These are phyloP conservation scores for Aspergillus transmontanensis DNA, from an alignment of 2,329 filamentous ascomycete genomes.

Conservation along the genomic window DNA sequence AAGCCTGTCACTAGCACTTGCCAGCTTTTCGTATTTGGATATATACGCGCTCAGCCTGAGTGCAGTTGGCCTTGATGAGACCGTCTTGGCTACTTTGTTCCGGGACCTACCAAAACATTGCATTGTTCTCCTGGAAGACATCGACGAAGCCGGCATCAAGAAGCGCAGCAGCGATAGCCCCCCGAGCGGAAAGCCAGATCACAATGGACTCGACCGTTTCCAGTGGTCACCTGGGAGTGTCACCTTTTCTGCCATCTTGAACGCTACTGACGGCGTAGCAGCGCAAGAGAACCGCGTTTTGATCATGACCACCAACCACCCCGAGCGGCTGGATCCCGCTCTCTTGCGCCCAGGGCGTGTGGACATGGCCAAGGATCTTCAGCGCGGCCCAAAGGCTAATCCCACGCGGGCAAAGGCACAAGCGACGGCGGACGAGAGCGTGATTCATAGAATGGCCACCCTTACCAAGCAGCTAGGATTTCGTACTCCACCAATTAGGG, in stretches of 20 bases:
- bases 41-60: background rate
- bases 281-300: conserved; percentile 79
- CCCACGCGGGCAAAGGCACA: conserved; percentile 3
- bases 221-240: conserved; percentile 48
- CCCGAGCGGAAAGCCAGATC: conserved; percentile 10
- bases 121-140: conserved; percentile 61
- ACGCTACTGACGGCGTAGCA: conserved; percentile 80
- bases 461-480: conserved; percentile 9
- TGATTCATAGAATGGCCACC: conserved; percentile 8
- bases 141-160: conserved; percentile 61
- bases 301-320: conserved; percentile 80
- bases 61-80: background rate
- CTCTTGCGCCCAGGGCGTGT: conserved; percentile 74
- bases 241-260: conserved; percentile 75
- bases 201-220: conserved; percentile 4
- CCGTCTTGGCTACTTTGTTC: background rate
- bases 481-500: background rate
- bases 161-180: conserved; percentile 4
- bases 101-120: background rate
- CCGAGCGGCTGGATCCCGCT: conserved; percentile 71
- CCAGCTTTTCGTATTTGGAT: too few species aligned
- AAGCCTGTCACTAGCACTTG: conserved; percentile 46
- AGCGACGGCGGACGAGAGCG: conserved; percentile 3
- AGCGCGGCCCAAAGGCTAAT: conserved; percentile 4
- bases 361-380: conserved; percentile 50